phyloP scores from a whole-genome alignment of 352 stramenopile species.

The Pythium diclinum region DNA sequence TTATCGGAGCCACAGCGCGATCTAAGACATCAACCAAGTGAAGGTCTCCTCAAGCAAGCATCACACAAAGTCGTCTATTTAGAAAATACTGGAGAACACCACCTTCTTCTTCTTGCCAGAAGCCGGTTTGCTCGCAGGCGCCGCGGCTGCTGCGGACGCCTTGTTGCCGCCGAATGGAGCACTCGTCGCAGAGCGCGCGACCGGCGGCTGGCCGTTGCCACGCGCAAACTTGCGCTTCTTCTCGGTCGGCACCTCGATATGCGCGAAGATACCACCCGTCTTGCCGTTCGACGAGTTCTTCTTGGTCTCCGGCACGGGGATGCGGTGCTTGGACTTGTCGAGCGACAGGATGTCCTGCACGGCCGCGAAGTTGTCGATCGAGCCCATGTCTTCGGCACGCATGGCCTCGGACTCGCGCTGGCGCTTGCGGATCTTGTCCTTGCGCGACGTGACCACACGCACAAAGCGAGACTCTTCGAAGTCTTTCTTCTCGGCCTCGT shows the following conservation, averaged over 20 bases:
- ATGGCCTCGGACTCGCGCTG: constrained; percentile 79
- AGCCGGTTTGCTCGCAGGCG: constrained; percentile 23
- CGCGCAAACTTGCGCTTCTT: constrained; percentile 59
- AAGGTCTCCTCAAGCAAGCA: background rate
- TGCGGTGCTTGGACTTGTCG: constrained; percentile 72
- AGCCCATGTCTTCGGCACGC: constrained; percentile 65
- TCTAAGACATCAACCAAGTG: background rate
- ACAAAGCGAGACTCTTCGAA: constrained; percentile 87
- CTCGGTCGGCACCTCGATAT: constrained; percentile 63
- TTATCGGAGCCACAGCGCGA: constrained; percentile 1
- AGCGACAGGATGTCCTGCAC: constrained; percentile 76
- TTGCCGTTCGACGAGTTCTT: constrained; percentile 57
- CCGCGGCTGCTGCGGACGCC: background rate
- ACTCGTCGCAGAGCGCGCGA: constrained; percentile 7
- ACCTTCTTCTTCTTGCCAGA: constrained; percentile 77
- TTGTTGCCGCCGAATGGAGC: constrained; percentile 20
- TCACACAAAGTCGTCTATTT: constrained; percentile 23
- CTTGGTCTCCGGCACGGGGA: constrained; percentile 40
- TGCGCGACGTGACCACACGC: constrained; percentile 79
- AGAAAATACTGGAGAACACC: constrained; percentile 76
- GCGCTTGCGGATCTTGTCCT: constrained; percentile 87
- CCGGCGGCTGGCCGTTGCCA: constrained; percentile 4
- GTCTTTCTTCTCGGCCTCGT: constrained; percentile 81
- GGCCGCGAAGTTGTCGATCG: constrained; percentile 86
- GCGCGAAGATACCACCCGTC: constrained; percentile 80